phyloP scores from a whole-genome alignment of 2,329 filamentous ascomycete genomes.

The Botrytis fabae region DNA sequence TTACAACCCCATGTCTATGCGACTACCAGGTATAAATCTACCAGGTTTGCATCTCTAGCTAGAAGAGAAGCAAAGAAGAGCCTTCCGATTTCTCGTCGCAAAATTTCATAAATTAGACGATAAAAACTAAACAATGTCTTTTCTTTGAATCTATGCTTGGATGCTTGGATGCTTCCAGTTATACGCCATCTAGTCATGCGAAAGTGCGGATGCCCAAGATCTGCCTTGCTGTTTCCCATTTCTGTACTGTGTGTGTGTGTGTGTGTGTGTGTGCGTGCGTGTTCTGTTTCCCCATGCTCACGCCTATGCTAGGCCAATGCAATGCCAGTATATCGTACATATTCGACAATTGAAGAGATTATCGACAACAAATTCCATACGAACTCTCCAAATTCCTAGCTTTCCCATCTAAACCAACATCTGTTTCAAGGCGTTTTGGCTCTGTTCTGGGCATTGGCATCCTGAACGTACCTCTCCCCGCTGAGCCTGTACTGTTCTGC shows the following conservation, averaged over 20 bases:
- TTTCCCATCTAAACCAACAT: neutral
- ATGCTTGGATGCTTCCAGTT: neutral
- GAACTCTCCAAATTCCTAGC: neutral
- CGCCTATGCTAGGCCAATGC: neutral
- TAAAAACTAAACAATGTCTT: neutral
- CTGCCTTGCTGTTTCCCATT: neutral
- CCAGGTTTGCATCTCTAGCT: neutral
- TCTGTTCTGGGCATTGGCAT: conserved; percentile 2
- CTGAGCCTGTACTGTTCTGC: neutral
- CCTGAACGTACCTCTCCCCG: conserved; percentile 5
- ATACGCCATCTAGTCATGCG: conserved; percentile 1
- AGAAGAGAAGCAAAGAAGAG: neutral
- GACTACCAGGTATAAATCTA: neutral
- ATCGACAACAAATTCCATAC: neutral
- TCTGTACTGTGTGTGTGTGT: neutral
- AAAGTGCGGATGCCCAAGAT: neutral
- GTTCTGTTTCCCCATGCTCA: conserved; percentile 7
- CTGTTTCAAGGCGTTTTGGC: neutral
- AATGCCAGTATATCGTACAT: neutral
- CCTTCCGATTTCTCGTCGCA: neutral
- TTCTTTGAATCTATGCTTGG: neutral
- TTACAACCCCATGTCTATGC: neutral
- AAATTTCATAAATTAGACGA: neutral
- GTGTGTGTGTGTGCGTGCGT: neutral
- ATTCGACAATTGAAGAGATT: neutral